These are phyloP conservation scores for Saccharomycopsis guyanensis DNA, from an alignment of 805 yeast genomes.

Conservation along the genomic window DNA sequence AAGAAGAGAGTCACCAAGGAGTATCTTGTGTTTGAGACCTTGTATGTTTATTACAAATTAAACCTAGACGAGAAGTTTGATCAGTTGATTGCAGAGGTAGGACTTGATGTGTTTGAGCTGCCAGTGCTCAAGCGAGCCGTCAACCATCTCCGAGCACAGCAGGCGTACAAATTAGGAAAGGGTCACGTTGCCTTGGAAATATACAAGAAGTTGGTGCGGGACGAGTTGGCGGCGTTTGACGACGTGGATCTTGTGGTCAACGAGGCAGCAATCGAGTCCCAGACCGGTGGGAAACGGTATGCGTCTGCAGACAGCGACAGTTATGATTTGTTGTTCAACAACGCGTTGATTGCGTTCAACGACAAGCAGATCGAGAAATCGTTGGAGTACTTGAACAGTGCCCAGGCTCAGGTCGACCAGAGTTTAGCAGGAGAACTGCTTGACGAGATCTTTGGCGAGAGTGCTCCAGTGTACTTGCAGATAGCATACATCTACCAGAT, in stretches of 20 bases:
- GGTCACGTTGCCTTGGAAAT: conserved; percentile 42
- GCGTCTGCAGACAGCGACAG: conserved; percentile 24
- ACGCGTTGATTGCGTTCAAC: conserved; percentile 47
- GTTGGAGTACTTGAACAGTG: conserved; percentile 36
- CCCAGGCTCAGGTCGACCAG: conserved; percentile 34
- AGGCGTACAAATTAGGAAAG: conserved; percentile 43
- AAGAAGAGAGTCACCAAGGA: conserved; percentile 19
- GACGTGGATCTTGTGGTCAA: conserved; percentile 54
- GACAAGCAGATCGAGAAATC: conserved; percentile 35
- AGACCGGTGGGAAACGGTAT: conserved; percentile 20
- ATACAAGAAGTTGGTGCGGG: conserved; percentile 40
- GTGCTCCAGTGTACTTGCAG: conserved; percentile 57
- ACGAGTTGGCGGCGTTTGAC: conserved; percentile 30
- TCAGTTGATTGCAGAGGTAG: conserved; percentile 23
- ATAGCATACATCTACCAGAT: conserved; percentile 47
- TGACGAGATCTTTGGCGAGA: conserved; percentile 39
- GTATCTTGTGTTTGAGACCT: conserved; percentile 41
- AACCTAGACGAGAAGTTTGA: conserved; percentile 30
- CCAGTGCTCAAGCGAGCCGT: conserved; percentile 31
- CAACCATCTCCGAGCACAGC: conserved; percentile 45
- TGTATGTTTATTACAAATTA: conserved; percentile 58
- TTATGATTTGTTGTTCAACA: conserved; percentile 60
- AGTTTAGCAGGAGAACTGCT: conserved; percentile 30
- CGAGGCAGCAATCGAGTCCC: conserved; percentile 61
- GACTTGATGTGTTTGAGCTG: conserved; percentile 20